A percentile compares a stretch with the other conserved stretches of the same genome.
Conservation (phyloP, 805 yeast genomes). For the Saccharomyces mikatae region DNA sequence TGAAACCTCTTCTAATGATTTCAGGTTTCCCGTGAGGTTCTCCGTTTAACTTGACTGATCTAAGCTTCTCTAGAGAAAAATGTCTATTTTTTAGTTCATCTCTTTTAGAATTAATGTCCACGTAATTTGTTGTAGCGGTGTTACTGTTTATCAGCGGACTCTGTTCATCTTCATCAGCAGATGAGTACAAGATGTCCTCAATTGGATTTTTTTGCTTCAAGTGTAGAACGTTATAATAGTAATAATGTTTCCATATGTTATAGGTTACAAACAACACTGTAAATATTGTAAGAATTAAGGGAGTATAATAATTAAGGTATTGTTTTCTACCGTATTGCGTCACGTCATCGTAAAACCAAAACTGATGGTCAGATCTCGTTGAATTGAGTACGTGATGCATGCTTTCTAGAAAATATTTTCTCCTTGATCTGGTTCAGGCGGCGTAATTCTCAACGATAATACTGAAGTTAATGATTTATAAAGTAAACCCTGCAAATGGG, state of each 20-base stretch:
- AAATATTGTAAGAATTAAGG: conserved; percentile 9
- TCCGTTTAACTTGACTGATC: conserved; percentile 51
- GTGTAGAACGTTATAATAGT: conserved; percentile 13
- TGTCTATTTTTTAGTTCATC: conserved; percentile 44
- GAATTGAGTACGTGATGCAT: neutral
- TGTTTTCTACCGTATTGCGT: conserved; percentile 42
- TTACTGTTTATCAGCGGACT: neutral
- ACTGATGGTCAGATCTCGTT: conserved; percentile 3
- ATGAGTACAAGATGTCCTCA: conserved; percentile 11
- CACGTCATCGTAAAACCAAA: conserved; percentile 59
- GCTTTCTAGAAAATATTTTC: neutral
- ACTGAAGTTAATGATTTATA: too few species aligned
- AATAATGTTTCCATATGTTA: conserved; percentile 15
- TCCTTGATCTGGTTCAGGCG: neutral
- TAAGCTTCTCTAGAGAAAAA: conserved; percentile 52
- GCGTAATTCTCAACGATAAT: neutral
- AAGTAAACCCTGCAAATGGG: neutral
- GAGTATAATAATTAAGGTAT: conserved; percentile 32
- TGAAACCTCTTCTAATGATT: conserved; percentile 39
- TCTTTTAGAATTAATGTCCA: conserved; percentile 1
- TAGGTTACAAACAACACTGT: conserved; percentile 8
- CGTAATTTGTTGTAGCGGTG: conserved; percentile 4
- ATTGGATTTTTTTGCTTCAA: conserved; percentile 11
- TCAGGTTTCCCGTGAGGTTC: conserved; percentile 49
- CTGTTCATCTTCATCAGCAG: conserved; percentile 1